phyloP scores from a whole-genome alignment of 495 filamentous ascomycete genomes.

The Penicillium salamii region DNA sequence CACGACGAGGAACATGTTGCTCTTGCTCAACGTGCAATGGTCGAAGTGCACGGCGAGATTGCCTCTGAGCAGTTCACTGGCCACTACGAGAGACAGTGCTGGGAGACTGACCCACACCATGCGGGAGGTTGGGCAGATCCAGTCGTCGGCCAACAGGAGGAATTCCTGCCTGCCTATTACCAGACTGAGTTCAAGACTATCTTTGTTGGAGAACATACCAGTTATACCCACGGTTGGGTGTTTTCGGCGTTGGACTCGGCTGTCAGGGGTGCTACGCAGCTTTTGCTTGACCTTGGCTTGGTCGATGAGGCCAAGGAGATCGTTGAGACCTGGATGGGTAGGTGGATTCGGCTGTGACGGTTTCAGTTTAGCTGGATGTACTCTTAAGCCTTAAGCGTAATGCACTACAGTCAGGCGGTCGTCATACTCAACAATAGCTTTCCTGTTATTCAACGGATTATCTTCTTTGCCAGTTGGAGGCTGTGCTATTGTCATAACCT shows the following conservation, averaged over 20 bases:
- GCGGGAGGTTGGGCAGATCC: conserved; percentile 56
- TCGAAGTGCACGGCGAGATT: conserved; percentile 58
- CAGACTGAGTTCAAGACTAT: conserved; percentile 65
- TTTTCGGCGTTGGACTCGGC: conserved; percentile 64
- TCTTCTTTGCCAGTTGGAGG: too few species aligned
- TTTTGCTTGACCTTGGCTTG: conserved; percentile 63
- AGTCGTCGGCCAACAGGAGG: conserved; percentile 55
- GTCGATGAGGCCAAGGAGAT: conserved; percentile 67
- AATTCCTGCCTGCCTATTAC: conserved; percentile 68
- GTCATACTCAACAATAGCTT: too few species aligned
- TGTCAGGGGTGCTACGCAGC: conserved; percentile 62
- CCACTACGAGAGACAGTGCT: conserved; percentile 57
- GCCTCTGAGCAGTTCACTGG: conserved; percentile 57
- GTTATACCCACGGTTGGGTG: conserved; percentile 75
- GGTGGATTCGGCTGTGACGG: conserved; percentile 51
- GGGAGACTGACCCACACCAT: conserved; percentile 52
- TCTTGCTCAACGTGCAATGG: conserved; percentile 55
- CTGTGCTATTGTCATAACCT: too few species aligned
- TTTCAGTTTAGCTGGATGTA: too few species aligned
- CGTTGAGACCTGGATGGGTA: conserved; percentile 65
- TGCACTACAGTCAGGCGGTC: too few species aligned
- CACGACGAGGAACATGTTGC: conserved; percentile 53
- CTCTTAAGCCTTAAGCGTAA: too few species aligned
- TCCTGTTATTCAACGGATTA: too few species aligned
- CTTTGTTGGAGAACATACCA: conserved; percentile 69